Conservation (phyloP, 108 stramenopile genomes). For the Cyclotella atomus region DNA sequence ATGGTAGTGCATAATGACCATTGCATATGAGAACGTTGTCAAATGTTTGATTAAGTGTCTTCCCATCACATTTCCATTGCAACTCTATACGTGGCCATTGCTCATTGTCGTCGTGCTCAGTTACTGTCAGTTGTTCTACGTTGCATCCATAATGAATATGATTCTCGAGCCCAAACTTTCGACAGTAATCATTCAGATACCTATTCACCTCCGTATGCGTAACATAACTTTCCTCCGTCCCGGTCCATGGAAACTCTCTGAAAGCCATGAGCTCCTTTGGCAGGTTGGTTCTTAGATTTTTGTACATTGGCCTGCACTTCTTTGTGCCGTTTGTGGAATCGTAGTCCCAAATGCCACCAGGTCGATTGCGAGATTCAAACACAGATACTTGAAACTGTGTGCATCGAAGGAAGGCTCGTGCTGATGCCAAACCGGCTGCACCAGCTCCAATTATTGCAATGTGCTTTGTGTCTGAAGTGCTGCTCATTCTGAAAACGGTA, state of each 20-base stretch:
- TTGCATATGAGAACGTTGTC: slow-evolving; percentile 91
- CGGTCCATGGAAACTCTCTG: slow-evolving; percentile 78
- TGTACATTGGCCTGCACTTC: slow-evolving; percentile 75
- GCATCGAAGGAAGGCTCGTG: slow-evolving; percentile 56
- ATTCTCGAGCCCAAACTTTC: slow-evolving; percentile 53
- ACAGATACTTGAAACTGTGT: slow-evolving; percentile 45
- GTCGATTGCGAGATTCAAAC: slow-evolving; percentile 57
- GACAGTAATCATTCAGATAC: slow-evolving; percentile 67
- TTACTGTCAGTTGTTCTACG: slow-evolving; percentile 65
- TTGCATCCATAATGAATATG: slow-evolving; percentile 55
- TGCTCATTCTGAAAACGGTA: too few species aligned
- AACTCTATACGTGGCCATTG: slow-evolving; percentile 25
- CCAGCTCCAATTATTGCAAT: slow-evolving; percentile 86
- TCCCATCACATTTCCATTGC: slow-evolving; percentile 16
- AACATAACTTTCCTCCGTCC: slow-evolving; percentile 58
- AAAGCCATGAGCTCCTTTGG: slow-evolving; percentile 87
- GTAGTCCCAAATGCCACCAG: slow-evolving; percentile 81
- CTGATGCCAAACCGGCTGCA: slow-evolving; percentile 76
- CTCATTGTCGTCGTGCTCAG: slow-evolving; percentile 5
- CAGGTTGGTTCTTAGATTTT: slow-evolving; percentile 77
- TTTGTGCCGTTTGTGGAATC: neutral
- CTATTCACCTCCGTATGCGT: slow-evolving; percentile 68
- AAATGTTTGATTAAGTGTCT: slow-evolving; percentile 54
- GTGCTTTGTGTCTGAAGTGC: neutral
- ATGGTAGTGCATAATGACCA: slow-evolving; percentile 87